A percentile compares a stretch with the other conserved stretches of the same genome.
phyloP scores from a whole-genome alignment of 192 early-diverging fungal species.

The Coemansia sp. region DNA sequence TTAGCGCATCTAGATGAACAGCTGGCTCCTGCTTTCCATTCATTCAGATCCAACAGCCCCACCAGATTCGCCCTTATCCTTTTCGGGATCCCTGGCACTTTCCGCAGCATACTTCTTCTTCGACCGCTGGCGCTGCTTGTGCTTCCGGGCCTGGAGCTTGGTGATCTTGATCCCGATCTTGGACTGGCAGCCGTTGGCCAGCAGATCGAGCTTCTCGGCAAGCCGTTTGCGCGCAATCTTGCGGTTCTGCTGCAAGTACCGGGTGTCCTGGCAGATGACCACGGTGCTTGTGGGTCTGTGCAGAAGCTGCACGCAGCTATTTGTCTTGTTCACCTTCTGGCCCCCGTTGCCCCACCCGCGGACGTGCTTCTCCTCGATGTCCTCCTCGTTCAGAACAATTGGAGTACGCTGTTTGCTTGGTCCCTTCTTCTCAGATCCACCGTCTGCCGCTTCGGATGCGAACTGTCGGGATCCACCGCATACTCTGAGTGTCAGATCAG shows the following conservation, averaged over 20 bases:
- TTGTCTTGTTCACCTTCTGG: slow-evolving; percentile 79
- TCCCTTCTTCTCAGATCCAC: background rate
- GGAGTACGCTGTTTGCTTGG: background rate
- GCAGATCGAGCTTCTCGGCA: slow-evolving; percentile 66
- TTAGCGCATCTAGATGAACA: background rate
- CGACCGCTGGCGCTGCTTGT: slow-evolving; percentile 56
- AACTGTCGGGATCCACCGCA: background rate
- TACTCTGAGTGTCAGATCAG: background rate
- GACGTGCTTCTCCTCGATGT: slow-evolving; percentile 74
- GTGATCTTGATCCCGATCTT: slow-evolving; percentile 63
- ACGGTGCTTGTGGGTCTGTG: slow-evolving; percentile 71
- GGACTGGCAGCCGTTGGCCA: slow-evolving; percentile 62
- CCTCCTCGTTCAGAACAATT: slow-evolving; percentile 63
- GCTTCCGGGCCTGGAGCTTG: slow-evolving; percentile 62
- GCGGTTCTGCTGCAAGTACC: slow-evolving; percentile 72
- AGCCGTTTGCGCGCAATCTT: slow-evolving; percentile 68
- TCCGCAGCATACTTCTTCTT: slow-evolving; percentile 58
- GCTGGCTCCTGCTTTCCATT: no score
- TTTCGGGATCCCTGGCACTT: background rate
- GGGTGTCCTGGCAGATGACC: slow-evolving; percentile 69
- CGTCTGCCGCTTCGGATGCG: background rate
- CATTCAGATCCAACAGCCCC: no score
- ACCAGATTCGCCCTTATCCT: no score
- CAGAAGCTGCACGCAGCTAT: slow-evolving; percentile 69
- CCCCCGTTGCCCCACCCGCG: slow-evolving; percentile 79